phyloP scores from a whole-genome alignment of 176 grass and related monocot genomes.

The Bothriochloa decipiens region DNA sequence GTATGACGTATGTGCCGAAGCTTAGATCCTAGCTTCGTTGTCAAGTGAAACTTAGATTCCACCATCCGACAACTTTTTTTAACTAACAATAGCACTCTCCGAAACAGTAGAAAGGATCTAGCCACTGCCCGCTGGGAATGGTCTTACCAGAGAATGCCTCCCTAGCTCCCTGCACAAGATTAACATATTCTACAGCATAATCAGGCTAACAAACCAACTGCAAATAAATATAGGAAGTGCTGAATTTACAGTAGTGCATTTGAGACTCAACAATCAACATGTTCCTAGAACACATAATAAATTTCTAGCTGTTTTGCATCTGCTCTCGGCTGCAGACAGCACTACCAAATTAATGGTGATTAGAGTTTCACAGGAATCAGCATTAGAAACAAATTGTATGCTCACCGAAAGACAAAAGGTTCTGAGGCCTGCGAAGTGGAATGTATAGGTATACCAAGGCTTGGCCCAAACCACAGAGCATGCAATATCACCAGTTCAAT shows the following conservation, averaged over 20 bases:
- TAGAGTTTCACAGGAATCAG: neutral
- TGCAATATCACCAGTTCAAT: neutral
- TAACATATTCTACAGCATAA: neutral
- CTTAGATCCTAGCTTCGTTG: too few relatives aligned
- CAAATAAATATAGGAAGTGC: neutral
- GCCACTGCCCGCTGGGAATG: too few relatives aligned
- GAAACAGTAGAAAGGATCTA: too few relatives aligned
- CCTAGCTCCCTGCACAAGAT: neutral
- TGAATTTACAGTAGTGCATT: neutral
- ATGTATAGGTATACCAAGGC: neutral
- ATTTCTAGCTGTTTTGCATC: neutral
- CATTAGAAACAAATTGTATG: neutral
- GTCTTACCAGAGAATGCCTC: neutral
- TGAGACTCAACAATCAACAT: neutral
- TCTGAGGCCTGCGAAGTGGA: neutral
- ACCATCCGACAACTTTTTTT: too few relatives aligned
- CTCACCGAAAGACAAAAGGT: neutral
- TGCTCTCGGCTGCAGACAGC: neutral
- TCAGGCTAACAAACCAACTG: neutral
- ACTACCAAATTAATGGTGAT: constrained; percentile 1
- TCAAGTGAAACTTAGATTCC: too few relatives aligned
- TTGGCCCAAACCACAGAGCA: neutral
- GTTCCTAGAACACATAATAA: neutral
- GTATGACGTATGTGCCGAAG: too few relatives aligned
- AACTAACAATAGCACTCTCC: too few relatives aligned